phyloP scores from a whole-genome alignment of 73 alveolate species.

The Paramecium caudatum region DNA sequence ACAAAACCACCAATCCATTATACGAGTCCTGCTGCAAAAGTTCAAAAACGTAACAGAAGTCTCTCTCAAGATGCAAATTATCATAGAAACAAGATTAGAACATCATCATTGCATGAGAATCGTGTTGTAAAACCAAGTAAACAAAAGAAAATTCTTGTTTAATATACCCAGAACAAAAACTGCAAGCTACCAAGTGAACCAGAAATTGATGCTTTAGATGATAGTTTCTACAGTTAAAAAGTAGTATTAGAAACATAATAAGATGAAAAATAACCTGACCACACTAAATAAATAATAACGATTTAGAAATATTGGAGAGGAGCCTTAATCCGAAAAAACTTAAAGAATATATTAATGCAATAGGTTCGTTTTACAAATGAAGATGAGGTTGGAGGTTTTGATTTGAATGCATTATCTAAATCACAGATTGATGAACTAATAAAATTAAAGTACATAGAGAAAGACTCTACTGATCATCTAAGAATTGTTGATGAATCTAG shows the following conservation, averaged over 20 bases:
- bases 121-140: too few species aligned
- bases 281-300: neutral
- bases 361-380: too few species aligned
- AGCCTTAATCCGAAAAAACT: neutral
- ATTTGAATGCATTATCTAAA: slow-evolving; percentile 16
- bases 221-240: slow-evolving; percentile 50
- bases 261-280: neutral
- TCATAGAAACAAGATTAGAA: slow-evolving; percentile 1
- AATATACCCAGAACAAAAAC: too few species aligned
- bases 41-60: slow-evolving; percentile 14
- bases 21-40: slow-evolving; percentile 9
- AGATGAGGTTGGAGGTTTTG: neutral
- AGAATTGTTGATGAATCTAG: slow-evolving; percentile 23
- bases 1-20: neutral
- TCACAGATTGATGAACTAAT: slow-evolving; percentile 4
- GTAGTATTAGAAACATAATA: neutral
- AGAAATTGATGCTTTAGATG: slow-evolving; percentile 1
- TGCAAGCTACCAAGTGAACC: too few species aligned
- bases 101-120: neutral
- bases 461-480: neutral
- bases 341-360: too few species aligned
- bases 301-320: slow-evolving; percentile 57
- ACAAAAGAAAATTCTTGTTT: too few species aligned
- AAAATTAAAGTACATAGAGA: neutral
- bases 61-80: neutral